A percentile compares a stretch with the other conserved stretches of the same genome.
These are phyloP conservation scores for Xylaria flabelliformis DNA, from an alignment of 495 filamentous ascomycete species.

Conservation along the genomic window DNA sequence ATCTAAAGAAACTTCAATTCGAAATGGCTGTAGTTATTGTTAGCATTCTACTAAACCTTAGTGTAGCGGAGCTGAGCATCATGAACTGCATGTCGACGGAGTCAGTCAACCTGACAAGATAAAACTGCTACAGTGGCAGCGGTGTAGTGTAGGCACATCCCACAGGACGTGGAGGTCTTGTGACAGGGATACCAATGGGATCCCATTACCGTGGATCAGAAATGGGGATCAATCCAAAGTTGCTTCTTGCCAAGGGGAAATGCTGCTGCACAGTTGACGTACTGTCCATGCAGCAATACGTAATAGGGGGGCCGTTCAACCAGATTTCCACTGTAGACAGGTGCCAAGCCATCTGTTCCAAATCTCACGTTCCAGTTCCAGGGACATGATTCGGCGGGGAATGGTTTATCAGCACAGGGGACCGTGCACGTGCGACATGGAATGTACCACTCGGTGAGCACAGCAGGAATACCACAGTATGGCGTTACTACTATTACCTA, in stretches of 20 bases:
- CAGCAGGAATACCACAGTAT: neutral
- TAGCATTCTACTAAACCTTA: neutral
- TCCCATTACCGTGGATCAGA: slow-evolving; percentile 20
- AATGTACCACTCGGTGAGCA: neutral
- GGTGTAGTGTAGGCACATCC: neutral
- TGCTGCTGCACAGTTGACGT: slow-evolving; percentile 13
- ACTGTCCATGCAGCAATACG: slow-evolving; percentile 4
- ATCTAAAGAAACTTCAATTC: neutral
- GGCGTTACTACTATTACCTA: too few relatives aligned
- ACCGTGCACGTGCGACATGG: neutral
- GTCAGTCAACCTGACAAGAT: neutral
- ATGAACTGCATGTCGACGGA: neutral
- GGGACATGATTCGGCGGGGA: neutral
- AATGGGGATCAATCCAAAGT: neutral
- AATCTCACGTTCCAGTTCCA: slow-evolving; percentile 13
- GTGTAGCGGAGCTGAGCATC: neutral
- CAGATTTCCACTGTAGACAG: neutral
- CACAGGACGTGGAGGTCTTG: neutral
- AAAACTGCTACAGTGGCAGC: neutral
- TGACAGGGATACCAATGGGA: neutral
- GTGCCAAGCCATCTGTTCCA: slow-evolving; percentile 3
- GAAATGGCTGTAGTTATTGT: neutral
- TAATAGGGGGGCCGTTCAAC: neutral
- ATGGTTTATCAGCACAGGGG: neutral
- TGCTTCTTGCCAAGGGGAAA: neutral